Base-by-base conservation (phyloP, 2,329 filamentous ascomycete genomes). In the Sporothrix curviconia region DNA sequence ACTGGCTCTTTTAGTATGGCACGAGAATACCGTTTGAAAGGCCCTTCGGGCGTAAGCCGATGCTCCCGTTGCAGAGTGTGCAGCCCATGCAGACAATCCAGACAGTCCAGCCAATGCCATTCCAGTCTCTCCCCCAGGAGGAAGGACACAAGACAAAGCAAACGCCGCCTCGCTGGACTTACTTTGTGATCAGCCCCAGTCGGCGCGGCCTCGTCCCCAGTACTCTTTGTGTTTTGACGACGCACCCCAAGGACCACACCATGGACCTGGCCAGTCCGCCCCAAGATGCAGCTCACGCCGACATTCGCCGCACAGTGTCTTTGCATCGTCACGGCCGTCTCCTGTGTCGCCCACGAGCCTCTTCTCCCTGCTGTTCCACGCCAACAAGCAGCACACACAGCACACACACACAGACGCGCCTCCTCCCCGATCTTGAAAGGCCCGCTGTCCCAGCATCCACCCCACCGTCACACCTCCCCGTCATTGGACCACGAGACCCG, bases 1-100 rank as follows among this genome's bases (percentile, higher is more conserved):
- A 60, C 24, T 62, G 61, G 61, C 59, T 62, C 4, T n/a, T 62
- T 62, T 19, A 62, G 55, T 37, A 36, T 59, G 50, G 43, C n/a
- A n/a, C n/a, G n/a, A n/a, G n/a, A n/a, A n/a, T n/a, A n/a, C n/a
- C n/a, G n/a, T n/a, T n/a, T n/a, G n/a, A n/a, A n/a, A n/a, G n/a
- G n/a, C n/a, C n/a, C n/a, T n/a, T n/a, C n/a, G n/a, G n/a, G n/a
- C n/a, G n/a, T n/a, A n/a, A n/a, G n/a, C n/a, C n/a, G n/a, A n/a
- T n/a, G n/a, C n/a, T n/a, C n/a, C n/a, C n/a, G n/a, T n/a, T n/a
- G n/a, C n/a, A n/a, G n/a, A n/a, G 30, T 17, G 24, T 12, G n/a
- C 22, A 28, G 49, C 22, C 36, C 1, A 8, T 24, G 9, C 34
- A 30, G 34, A 37, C 37, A n/a, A 25, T 32, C 11, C 36, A 40